These are phyloP conservation scores for Geosmithia morbida DNA, from an alignment of 2,329 filamentous ascomycete species.

Conservation along the genomic window DNA sequence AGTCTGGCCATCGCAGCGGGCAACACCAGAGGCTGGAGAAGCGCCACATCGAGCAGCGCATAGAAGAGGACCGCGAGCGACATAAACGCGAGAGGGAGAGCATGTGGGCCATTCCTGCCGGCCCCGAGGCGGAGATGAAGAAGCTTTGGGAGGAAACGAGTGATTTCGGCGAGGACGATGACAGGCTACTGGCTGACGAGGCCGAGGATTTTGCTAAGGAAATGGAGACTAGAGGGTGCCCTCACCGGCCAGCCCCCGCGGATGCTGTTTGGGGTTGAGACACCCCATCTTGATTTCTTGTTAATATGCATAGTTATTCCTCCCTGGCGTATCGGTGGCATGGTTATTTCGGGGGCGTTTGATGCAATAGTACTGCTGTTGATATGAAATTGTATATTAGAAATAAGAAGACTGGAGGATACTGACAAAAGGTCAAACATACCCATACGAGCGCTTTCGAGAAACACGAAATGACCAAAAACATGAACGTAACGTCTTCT, in stretches of 20 bases:
- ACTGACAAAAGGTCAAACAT: neutral
- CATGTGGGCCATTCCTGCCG: constrained; percentile 72
- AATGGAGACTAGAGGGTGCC: constrained; percentile 24
- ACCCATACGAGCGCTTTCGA: neutral
- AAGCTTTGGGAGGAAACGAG: constrained; percentile 80
- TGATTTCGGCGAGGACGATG: constrained; percentile 79
- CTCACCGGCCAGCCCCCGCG: constrained; percentile 16
- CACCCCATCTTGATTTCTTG: neutral
- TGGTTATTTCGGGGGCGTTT: neutral
- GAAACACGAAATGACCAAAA: neutral
- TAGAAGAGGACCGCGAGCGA: constrained; percentile 90
- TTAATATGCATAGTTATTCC: neutral
- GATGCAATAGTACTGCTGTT: neutral
- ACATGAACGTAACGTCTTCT: neutral
- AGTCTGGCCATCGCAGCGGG: constrained; percentile 14
- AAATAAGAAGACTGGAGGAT: neutral
- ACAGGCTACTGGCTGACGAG: constrained; percentile 64
- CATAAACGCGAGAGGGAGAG: constrained; percentile 86
- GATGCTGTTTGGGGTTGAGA: neutral
- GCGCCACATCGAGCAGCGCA: constrained; percentile 83
- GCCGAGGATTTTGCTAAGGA: constrained; percentile 28
- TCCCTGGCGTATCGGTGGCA: neutral
- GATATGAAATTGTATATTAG: neutral
- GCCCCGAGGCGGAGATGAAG: constrained; percentile 54
- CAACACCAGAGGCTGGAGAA: constrained; percentile 49